These are phyloP conservation scores for Lenwebbia sp. DNA, from an alignment of 345 rosid genomes.

Conservation along the genomic window DNA sequence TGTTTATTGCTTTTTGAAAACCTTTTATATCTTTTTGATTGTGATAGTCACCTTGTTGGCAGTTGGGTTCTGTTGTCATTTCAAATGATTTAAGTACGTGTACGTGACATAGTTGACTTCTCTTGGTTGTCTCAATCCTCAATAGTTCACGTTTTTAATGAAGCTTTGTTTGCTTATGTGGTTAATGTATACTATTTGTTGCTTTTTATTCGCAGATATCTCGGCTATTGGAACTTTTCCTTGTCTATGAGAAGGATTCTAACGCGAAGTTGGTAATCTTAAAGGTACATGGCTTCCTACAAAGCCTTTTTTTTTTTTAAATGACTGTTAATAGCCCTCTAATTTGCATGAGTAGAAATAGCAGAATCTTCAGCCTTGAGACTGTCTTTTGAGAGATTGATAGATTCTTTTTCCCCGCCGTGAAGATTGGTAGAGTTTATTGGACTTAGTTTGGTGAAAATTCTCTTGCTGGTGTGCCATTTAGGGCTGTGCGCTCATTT, in stretches of 20 bases:
- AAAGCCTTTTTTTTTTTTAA: neutral
- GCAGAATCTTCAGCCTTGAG: neutral
- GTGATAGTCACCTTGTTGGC: neutral
- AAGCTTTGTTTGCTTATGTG: neutral
- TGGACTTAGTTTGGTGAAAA: neutral
- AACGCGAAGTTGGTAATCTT: conserved; percentile 53
- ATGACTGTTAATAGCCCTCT: neutral
- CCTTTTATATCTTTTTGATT: neutral
- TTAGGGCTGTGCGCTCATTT: neutral
- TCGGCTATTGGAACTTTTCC: conserved; percentile 46
- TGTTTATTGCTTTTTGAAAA: neutral
- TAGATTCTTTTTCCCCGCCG: neutral
- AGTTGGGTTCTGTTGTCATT: neutral
- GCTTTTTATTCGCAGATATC: conserved; percentile 23
- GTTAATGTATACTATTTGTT: neutral
- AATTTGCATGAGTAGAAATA: neutral
- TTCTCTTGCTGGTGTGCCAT: neutral
- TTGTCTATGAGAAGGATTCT: conserved; percentile 44
- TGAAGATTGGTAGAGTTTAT: neutral
- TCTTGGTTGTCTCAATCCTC: neutral
- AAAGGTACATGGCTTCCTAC: conserved; percentile 35
- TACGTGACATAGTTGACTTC: neutral
- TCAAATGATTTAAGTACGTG: neutral
- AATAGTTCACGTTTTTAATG: neutral
- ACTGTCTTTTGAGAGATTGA: neutral